Conservation (phyloP, 805 yeast species). For the Crinitomyces ghanaensis region DNA sequence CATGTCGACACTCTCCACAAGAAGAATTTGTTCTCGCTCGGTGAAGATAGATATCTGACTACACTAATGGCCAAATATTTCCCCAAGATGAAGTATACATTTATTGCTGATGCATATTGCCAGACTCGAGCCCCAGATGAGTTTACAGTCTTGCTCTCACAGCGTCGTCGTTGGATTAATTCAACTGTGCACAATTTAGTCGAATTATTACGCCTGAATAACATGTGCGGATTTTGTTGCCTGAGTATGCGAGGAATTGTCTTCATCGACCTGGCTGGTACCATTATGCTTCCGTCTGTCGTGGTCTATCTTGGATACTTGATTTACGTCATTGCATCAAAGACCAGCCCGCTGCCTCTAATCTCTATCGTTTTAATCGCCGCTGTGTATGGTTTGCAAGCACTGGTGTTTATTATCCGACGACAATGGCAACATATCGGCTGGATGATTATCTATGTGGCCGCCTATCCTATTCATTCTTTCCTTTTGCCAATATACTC, state of each 20-base stretch:
- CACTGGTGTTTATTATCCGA: slow-evolving; percentile 39
- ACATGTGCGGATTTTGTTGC: slow-evolving; percentile 52
- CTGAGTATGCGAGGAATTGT: slow-evolving; percentile 52
- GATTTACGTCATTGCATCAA: slow-evolving; percentile 37
- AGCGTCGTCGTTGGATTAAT: slow-evolving; percentile 56
- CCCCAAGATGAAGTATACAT: slow-evolving; percentile 43
- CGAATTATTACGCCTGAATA: slow-evolving; percentile 43
- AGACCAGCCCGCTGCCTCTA: slow-evolving; percentile 38
- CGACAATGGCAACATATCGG: slow-evolving; percentile 36
- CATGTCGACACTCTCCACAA: slow-evolving; percentile 48
- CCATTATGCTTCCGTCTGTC: slow-evolving; percentile 49
- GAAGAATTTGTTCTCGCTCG: slow-evolving; percentile 48
- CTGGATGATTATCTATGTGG: slow-evolving; percentile 45
- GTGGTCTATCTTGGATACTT: slow-evolving; percentile 43
- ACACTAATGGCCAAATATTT: slow-evolving; percentile 48
- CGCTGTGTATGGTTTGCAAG: slow-evolving; percentile 47
- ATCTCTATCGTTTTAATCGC: slow-evolving; percentile 47
- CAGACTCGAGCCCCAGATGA: slow-evolving; percentile 46
- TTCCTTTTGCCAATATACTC: slow-evolving; percentile 49
- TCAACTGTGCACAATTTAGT: slow-evolving; percentile 53
- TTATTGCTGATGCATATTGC: slow-evolving; percentile 48
- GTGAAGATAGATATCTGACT: slow-evolving; percentile 50
- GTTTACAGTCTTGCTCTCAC: slow-evolving; percentile 40
- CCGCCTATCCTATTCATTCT: slow-evolving; percentile 52
- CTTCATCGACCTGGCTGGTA: slow-evolving; percentile 43